Conservation (phyloP, 1,139 yeast species). For the Nakaseomyces uthaithaninus region DNA sequence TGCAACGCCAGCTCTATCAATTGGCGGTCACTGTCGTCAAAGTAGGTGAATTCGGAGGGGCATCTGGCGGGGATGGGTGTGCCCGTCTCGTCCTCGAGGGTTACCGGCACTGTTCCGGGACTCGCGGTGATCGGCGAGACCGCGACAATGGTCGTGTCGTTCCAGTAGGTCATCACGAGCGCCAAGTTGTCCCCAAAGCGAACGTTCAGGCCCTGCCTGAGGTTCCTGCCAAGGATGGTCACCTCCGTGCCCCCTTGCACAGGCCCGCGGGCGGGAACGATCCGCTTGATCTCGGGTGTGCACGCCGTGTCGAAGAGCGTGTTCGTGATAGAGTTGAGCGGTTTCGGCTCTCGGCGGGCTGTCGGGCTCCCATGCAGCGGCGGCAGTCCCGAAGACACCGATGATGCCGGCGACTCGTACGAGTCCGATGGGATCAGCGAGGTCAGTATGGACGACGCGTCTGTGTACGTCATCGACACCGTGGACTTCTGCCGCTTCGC, state of each 20-base stretch:
- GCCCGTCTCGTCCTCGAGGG: constrained; percentile 44
- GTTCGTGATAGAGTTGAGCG: background rate
- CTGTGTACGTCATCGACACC: background rate
- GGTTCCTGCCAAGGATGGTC: constrained; percentile 73
- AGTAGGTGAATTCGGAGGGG: constrained; percentile 51
- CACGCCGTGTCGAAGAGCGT: background rate
- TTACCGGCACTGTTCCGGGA: constrained; percentile 81
- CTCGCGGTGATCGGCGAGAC: constrained; percentile 78
- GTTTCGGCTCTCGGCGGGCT: background rate
- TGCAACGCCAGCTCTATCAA: constrained; percentile 84
- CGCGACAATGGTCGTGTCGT: constrained; percentile 80
- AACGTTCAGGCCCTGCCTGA: constrained; percentile 67
- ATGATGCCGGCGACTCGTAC: constrained; percentile 1
- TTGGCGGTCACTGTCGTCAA: constrained; percentile 87
- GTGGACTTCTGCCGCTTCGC: background rate
- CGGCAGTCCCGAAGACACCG: background rate
- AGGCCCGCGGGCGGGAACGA: constrained; percentile 88
- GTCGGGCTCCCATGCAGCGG: too few species aligned
- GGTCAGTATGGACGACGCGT: background rate
- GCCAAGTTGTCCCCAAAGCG: constrained; percentile 76
- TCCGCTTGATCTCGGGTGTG: constrained; percentile 47
- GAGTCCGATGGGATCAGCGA: background rate
- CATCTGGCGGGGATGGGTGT: background rate
- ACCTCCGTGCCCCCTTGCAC: constrained; percentile 88
- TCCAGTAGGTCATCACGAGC: constrained; percentile 86